These are phyloP conservation scores for Cenchrus fungigraminus DNA, from an alignment of 176 grass and related monocot genomes.

Conservation along the genomic window DNA sequence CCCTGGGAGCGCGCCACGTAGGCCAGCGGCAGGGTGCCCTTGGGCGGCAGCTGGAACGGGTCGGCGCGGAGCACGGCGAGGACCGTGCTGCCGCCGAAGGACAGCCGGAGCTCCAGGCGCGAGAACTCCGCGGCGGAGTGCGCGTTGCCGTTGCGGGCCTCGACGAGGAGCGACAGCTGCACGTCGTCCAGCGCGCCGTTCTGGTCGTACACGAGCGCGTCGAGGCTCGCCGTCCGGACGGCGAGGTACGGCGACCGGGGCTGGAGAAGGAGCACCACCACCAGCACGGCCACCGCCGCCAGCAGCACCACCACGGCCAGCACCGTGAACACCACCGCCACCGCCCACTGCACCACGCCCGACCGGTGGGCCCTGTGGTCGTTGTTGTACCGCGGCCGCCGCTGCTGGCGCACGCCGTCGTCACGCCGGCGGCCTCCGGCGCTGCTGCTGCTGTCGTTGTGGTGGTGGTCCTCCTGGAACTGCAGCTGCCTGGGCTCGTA, in stretches of 20 bases:
- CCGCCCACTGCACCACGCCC: constrained; percentile 38
- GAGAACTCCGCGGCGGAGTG: constrained; percentile 50
- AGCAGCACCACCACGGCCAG: constrained; percentile 53
- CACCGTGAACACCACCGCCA: constrained; percentile 52
- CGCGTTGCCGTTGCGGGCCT: constrained; percentile 63
- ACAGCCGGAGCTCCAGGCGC: constrained; percentile 45
- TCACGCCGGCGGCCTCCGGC: not conserved
- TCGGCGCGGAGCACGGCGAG: constrained; percentile 58
- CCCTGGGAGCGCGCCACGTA: constrained; percentile 55
- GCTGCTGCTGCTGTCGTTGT: not conserved
- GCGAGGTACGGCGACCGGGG: constrained; percentile 56
- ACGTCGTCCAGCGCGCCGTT: constrained; percentile 53
- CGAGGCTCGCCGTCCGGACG: constrained; percentile 43
- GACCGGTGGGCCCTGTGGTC: not conserved
- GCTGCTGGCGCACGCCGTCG: not conserved
- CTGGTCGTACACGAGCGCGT: constrained; percentile 59
- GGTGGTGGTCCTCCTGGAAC: not conserved
- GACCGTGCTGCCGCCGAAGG: constrained; percentile 40
- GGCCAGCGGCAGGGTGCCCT: constrained; percentile 45
- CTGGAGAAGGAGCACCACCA: constrained; percentile 55
- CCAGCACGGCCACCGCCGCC: constrained; percentile 39
- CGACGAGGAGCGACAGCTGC: constrained; percentile 36
- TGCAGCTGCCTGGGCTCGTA: not conserved
- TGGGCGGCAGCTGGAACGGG: constrained; percentile 45
- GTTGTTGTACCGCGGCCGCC: not conserved